Conservation (phyloP, 345 rosid genomes). For the Durio zibethinus region DNA sequence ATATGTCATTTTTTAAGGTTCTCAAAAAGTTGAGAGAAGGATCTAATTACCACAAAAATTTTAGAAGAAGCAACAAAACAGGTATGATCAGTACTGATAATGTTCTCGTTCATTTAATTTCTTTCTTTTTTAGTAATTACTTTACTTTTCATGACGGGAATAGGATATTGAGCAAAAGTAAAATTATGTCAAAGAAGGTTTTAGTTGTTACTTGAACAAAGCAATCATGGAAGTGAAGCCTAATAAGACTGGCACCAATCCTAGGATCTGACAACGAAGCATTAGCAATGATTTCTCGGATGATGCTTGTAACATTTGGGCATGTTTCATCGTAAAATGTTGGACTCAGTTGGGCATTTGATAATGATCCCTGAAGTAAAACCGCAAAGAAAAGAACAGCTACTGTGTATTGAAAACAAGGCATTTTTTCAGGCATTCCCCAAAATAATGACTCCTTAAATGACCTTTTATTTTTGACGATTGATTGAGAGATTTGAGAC, state of each 20-base stretch:
- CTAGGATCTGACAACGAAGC: conserved; percentile 27
- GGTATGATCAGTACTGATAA: no score
- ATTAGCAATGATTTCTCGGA: conserved; percentile 10
- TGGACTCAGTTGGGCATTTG: conserved; percentile 23
- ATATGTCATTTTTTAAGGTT: no score
- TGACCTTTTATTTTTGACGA: neutral
- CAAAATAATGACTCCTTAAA: neutral
- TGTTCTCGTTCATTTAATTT: no score
- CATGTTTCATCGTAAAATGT: conserved; percentile 32
- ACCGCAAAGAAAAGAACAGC: neutral
- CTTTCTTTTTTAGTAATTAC: no score
- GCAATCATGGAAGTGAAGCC: conserved; percentile 53
- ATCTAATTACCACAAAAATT: no score
- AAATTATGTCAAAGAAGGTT: neutral
- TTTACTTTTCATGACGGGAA: no score
- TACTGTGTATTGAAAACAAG: neutral
- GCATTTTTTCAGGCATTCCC: conserved; percentile 8
- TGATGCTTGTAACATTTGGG: conserved; percentile 27
- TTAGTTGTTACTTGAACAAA: conserved; percentile 27
- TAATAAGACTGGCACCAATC: conserved; percentile 41
- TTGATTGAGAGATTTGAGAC: neutral
- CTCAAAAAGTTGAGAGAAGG: no score
- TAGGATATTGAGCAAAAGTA: neutral
- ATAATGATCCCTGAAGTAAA: conserved; percentile 15
- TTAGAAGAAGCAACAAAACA: no score